These are phyloP conservation scores for Scedosporium boydii DNA, from an alignment of 2,329 filamentous ascomycete genomes.

Conservation along the genomic window DNA sequence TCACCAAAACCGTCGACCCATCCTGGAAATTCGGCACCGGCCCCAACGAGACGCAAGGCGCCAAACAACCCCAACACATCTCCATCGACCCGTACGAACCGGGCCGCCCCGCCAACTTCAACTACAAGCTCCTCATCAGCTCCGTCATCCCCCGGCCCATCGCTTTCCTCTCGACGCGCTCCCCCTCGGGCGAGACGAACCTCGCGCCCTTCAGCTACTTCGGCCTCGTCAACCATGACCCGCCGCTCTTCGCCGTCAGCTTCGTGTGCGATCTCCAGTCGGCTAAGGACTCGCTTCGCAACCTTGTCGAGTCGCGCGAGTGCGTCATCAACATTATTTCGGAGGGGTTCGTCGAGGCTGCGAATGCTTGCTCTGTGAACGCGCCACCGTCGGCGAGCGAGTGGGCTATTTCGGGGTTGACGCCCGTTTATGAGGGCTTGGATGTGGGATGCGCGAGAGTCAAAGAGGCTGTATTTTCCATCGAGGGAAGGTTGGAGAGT, in stretches of 20 bases:
- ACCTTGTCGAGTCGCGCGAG: conserved; percentile 62
- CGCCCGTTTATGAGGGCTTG: conserved; percentile 52
- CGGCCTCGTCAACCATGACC: conserved; percentile 75
- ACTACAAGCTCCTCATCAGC: conserved; percentile 89
- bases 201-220: conserved; percentile 85
- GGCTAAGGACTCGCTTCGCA: conserved; percentile 72
- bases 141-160: conserved; percentile 77
- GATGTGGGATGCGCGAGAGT: conserved; percentile 65
- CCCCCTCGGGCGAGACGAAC: conserved; percentile 57
- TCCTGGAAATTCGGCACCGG: conserved; percentile 58
- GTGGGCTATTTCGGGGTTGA: conserved; percentile 71
- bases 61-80: conserved; percentile 40
- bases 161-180: conserved; percentile 48
- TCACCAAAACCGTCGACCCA: conserved; percentile 55
- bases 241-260: conserved; percentile 66
- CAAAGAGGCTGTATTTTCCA: conserved; percentile 69
- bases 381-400: conserved; percentile 68
- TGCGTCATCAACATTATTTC: conserved; percentile 82
- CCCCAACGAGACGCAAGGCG: conserved; percentile 40
- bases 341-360: conserved; percentile 78
- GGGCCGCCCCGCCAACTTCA: conserved; percentile 57
- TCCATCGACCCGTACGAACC: conserved; percentile 72
- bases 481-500: conserved; percentile 73
- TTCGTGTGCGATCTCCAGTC: conserved; percentile 32
- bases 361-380: conserved; percentile 72